Conservation (phyloP, 2,329 filamentous ascomycete genomes). For the Aschersonia sp. region DNA sequence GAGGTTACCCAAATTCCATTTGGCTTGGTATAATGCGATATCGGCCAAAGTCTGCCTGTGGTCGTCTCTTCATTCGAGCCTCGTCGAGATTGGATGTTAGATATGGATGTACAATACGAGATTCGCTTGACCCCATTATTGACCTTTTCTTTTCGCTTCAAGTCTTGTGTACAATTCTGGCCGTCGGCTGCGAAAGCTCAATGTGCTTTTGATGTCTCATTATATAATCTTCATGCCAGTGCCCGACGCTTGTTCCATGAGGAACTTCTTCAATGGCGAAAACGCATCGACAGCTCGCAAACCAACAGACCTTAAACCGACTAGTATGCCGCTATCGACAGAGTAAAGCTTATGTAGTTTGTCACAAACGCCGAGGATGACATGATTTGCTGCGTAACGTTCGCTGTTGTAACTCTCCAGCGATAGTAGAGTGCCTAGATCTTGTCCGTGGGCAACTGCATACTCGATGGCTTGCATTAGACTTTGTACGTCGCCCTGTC, state of each 20-base stretch:
- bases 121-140: constrained; percentile 3
- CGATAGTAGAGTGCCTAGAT: constrained; percentile 65
- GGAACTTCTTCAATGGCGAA: constrained; percentile 62
- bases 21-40: no score
- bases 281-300: constrained; percentile 62
- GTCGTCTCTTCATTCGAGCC: no score
- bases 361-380: constrained; percentile 67
- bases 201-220: not conserved
- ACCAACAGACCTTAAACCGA: constrained; percentile 65
- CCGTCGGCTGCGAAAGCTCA: not conserved
- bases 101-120: no score
- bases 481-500: constrained; percentile 74
- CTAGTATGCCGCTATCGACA: constrained; percentile 63
- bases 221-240: constrained; percentile 32
- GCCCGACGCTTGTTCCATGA: constrained; percentile 63
- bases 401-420: constrained; percentile 72
- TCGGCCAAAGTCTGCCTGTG: no score
- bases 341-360: constrained; percentile 88
- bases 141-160: constrained; percentile 21
- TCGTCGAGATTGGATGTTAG: no score
- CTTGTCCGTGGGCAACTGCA: constrained; percentile 70
- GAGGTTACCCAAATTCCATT: no score
- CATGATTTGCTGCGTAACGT: constrained; percentile 69
- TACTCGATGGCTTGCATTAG: constrained; percentile 61
- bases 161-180: constrained; percentile 11